Evolutionary conservation across 176 grass and related monocot genomes (phyloP).

Genomic region (Raddia guianensis): DNA sequence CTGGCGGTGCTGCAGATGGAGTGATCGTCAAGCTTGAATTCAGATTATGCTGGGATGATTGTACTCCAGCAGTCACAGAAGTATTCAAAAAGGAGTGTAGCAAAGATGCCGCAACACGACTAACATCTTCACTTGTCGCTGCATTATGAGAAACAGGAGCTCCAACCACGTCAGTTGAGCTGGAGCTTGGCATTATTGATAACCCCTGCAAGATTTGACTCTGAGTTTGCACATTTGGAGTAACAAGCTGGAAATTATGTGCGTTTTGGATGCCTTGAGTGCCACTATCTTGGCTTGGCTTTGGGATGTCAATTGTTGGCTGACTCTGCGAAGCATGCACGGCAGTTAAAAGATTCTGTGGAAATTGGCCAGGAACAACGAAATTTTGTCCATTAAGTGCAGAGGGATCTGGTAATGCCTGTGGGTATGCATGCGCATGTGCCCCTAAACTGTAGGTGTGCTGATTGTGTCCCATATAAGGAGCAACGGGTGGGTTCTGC

Average conservation of each 20-base stretch:
- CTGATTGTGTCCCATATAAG: constrained; percentile 51
- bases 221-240: constrained; percentile 46
- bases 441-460: constrained; percentile 47
- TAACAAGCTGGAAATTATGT: constrained; percentile 48
- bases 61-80: constrained; percentile 46
- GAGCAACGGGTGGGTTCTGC: constrained; percentile 48
- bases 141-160: constrained; percentile 55
- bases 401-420: constrained; percentile 45
- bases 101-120: constrained; percentile 77
- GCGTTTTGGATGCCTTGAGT: constrained; percentile 41
- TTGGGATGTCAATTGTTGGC: constrained; percentile 35
- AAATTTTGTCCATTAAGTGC: constrained; percentile 46
- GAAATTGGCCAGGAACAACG: constrained; percentile 46
- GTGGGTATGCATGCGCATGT: neutral
- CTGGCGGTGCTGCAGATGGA: constrained; percentile 30
- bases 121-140: constrained; percentile 58
- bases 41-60: constrained; percentile 46
- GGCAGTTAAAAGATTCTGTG: constrained; percentile 44
- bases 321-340: constrained; percentile 47
- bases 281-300: constrained; percentile 37
- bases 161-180: constrained; percentile 48
- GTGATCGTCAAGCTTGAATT: constrained; percentile 34
- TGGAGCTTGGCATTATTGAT: constrained; percentile 39
- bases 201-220: constrained; percentile 45
- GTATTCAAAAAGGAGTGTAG: constrained; percentile 68